Evolutionary conservation across 192 early-diverging fungal species (phyloP).

Genomic region (Backusella tuberculispora): DNA sequence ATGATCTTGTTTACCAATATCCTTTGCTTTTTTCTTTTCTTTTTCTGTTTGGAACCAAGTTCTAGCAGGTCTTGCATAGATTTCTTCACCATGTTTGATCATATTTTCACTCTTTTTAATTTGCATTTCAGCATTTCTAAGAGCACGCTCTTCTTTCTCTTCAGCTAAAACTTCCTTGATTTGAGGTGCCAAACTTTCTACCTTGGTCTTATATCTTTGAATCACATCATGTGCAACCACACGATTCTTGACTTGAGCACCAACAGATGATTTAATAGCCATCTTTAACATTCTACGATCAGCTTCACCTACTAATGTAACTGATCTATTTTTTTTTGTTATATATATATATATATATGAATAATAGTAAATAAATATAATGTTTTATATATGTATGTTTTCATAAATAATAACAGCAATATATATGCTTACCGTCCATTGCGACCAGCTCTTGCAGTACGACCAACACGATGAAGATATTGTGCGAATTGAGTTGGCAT

Average conservation of each 20-base stretch:
- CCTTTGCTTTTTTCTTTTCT: conserved; percentile 71
- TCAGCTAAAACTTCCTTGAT: conserved; percentile 70
- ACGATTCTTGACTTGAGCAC: conserved; percentile 85
- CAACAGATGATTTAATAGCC: conserved; percentile 83
- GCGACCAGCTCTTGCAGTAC: conserved; percentile 92
- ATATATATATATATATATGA: neutral
- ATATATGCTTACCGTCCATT: conserved; percentile 59
- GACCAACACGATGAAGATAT: conserved; percentile 95
- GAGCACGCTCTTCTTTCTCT: conserved; percentile 79
- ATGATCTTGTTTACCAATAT: conserved; percentile 37
- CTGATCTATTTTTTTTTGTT: conserved; percentile 55
- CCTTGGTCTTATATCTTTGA: conserved; percentile 70
- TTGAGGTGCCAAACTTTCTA: conserved; percentile 70
- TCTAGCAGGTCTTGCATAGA: conserved; percentile 84
- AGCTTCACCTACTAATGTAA: conserved; percentile 90
- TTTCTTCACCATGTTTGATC: conserved; percentile 83
- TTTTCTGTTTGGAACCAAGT: conserved; percentile 93
- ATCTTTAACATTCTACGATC: conserved; percentile 93
- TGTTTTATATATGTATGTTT: neutral
- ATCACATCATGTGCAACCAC: conserved; percentile 83
- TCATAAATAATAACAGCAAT: neutral
- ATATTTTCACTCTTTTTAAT: conserved; percentile 85
- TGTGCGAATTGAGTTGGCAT: conserved; percentile 93
- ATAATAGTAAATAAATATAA: neutral
- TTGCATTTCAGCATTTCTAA: conserved; percentile 91